phyloP scores from a whole-genome alignment of 2,329 filamentous ascomycete species.

The Epichloe festucae region DNA sequence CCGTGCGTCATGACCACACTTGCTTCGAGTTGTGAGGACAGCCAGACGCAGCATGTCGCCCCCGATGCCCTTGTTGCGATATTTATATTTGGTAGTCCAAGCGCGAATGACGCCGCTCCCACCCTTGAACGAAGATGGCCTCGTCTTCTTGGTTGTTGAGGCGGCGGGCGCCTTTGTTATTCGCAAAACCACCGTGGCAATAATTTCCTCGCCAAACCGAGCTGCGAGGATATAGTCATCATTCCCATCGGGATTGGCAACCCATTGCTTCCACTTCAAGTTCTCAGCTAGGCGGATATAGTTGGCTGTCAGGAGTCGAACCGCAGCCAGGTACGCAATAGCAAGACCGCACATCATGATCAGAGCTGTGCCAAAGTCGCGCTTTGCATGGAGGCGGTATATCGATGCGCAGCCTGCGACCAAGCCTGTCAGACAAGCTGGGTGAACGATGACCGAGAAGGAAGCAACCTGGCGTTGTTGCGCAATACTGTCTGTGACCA shows the following conservation, averaged over 20 bases:
- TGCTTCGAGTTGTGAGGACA: slow-evolving; percentile 48
- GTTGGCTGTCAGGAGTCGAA: slow-evolving; percentile 45
- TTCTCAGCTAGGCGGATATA: slow-evolving; percentile 53
- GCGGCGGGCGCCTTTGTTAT: slow-evolving; percentile 33
- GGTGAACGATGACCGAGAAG: slow-evolving; percentile 50
- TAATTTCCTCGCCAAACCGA: slow-evolving; percentile 52
- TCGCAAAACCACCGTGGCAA: slow-evolving; percentile 56
- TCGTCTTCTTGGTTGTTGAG: slow-evolving; percentile 1
- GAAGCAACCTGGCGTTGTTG: slow-evolving; percentile 65
- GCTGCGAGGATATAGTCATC: slow-evolving; percentile 48
- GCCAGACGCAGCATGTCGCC: slow-evolving; percentile 60
- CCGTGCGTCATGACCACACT: slow-evolving; percentile 45
- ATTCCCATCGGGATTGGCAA: slow-evolving; percentile 19
- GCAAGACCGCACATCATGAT: slow-evolving; percentile 46
- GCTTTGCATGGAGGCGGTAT: slow-evolving; percentile 23
- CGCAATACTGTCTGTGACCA: slow-evolving; percentile 70
- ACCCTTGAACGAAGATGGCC: slow-evolving; percentile 21
- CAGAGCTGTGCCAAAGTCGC: slow-evolving; percentile 39
- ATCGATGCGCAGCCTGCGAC: slow-evolving; percentile 24
- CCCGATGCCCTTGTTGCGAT: slow-evolving; percentile 59
- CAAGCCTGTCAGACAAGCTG: slow-evolving; percentile 34
- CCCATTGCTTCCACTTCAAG: slow-evolving; percentile 49
- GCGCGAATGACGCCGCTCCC: slow-evolving; percentile 57
- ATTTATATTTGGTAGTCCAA: slow-evolving; percentile 64
- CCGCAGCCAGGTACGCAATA: slow-evolving; percentile 47